phyloP scores from a whole-genome alignment of 2,329 filamentous ascomycete genomes.

The Beauveria asiatica region DNA sequence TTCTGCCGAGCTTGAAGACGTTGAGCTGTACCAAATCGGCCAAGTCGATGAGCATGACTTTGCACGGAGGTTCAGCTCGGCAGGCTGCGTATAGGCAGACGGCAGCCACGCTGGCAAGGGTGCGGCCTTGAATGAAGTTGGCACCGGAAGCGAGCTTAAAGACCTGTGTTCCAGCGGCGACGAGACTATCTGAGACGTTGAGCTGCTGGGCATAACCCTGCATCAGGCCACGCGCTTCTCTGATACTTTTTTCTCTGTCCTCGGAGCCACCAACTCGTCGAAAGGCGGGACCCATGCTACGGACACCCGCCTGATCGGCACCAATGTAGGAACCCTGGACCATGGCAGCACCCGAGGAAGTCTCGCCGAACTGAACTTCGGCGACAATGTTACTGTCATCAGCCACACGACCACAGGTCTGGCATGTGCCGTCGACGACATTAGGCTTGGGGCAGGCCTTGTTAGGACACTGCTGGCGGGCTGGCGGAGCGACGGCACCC shows the following conservation, averaged over 20 bases:
- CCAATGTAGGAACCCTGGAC: slow-evolving; percentile 86
- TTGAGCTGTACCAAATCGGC: slow-evolving; percentile 77
- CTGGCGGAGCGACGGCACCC: slow-evolving; percentile 24
- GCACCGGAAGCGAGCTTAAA: slow-evolving; percentile 67
- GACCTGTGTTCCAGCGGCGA: slow-evolving; percentile 59
- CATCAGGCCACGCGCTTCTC: slow-evolving; percentile 50
- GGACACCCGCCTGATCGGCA: slow-evolving; percentile 74
- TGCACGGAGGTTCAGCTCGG: slow-evolving; percentile 68
- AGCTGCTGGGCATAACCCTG: slow-evolving; percentile 54
- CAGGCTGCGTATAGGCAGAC: slow-evolving; percentile 87
- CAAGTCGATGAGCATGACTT: slow-evolving; percentile 90
- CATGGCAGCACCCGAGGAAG: slow-evolving; percentile 72
- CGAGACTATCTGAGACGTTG: slow-evolving; percentile 50
- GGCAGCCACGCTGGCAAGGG: slow-evolving; percentile 76
- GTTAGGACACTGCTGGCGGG: slow-evolving; percentile 46
- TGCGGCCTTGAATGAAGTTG: slow-evolving; percentile 80
- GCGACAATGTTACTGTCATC: slow-evolving; percentile 84
- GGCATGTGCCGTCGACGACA: slow-evolving; percentile 62
- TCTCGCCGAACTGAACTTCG: slow-evolving; percentile 87
- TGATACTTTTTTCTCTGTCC: slow-evolving; percentile 51
- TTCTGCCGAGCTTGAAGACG: slow-evolving; percentile 83
- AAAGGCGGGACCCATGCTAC: slow-evolving; percentile 56
- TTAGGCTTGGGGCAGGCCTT: slow-evolving; percentile 52
- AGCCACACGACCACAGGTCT: slow-evolving; percentile 75
- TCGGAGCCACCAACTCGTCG: slow-evolving; percentile 49